Evolutionary conservation across 768 basidiomycete genomes (phyloP).

Genomic region (Collybiopsis luxurians): DNA sequence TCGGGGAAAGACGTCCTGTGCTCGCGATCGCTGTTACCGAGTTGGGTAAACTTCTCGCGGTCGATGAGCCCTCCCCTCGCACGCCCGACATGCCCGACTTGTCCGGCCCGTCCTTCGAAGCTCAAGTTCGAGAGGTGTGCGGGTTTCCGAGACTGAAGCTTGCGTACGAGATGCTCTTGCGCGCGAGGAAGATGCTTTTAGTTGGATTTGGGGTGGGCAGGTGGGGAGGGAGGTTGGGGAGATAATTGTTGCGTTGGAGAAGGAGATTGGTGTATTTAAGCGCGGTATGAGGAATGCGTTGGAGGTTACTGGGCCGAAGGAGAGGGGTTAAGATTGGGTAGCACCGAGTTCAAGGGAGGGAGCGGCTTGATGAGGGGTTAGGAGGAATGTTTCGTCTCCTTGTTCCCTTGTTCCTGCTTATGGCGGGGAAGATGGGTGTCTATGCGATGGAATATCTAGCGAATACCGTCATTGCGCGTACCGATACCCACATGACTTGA

Average conservation of each 20-base stretch:
- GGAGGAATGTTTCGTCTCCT: too few relatives aligned
- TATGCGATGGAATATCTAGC: too few relatives aligned
- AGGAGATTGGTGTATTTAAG: conserved; percentile 74
- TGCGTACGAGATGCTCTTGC: conserved; percentile 61
- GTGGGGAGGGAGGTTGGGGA: conserved; percentile 65
- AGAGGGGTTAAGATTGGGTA: neutral
- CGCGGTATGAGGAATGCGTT: conserved; percentile 56
- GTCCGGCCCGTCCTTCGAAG: too few relatives aligned
- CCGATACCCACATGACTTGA: too few relatives aligned
- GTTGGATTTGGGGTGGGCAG: conserved; percentile 83
- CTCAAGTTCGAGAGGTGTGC: conserved; percentile 35
- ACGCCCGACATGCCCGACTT: too few relatives aligned
- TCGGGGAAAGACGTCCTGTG: conserved; percentile 71
- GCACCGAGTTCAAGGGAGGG: too few relatives aligned
- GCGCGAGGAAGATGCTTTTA: conserved; percentile 57
- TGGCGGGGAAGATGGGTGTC: too few relatives aligned
- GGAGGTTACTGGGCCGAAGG: conserved; percentile 31
- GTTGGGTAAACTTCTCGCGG: conserved; percentile 75
- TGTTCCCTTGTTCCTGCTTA: too few relatives aligned
- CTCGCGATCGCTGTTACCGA: conserved; percentile 75
- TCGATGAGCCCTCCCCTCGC: conserved; percentile 64
- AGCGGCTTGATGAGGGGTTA: too few relatives aligned
- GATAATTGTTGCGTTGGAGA: conserved; percentile 59
- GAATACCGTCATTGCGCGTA: too few relatives aligned
- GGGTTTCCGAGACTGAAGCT: conserved; percentile 61